Conservation (phyloP, 495 filamentous ascomycete species). For the Aspergillus baeticus region DNA sequence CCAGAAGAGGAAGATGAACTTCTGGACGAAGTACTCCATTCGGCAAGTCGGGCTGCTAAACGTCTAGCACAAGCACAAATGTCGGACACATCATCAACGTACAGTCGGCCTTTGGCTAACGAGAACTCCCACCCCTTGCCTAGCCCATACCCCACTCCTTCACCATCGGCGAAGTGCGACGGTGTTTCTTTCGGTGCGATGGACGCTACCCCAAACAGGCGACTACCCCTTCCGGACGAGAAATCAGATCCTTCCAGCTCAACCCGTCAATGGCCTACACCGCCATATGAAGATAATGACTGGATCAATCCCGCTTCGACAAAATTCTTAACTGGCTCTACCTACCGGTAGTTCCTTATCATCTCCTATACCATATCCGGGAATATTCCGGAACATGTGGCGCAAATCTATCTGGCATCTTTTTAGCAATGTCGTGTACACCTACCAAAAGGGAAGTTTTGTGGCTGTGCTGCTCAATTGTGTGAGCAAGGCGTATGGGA, state of each 20-base stretch:
- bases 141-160: slow-evolving; percentile 90
- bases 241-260: slow-evolving; percentile 56
- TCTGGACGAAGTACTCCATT: slow-evolving; percentile 74
- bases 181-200: slow-evolving; percentile 64
- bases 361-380: not conserved
- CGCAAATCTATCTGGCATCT: slow-evolving; percentile 15
- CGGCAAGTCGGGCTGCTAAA: slow-evolving; percentile 55
- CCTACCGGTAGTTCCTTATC: slow-evolving; percentile 42
- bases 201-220: slow-evolving; percentile 46
- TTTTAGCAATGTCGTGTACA: slow-evolving; percentile 16
- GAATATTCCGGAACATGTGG: slow-evolving; percentile 9
- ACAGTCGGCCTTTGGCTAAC: slow-evolving; percentile 50
- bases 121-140: slow-evolving; percentile 54
- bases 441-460: slow-evolving; percentile 27
- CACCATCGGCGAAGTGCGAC: slow-evolving; percentile 80
- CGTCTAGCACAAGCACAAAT: slow-evolving; percentile 51
- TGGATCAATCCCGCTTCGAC: slow-evolving; percentile 80
- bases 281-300: slow-evolving; percentile 86
- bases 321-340: slow-evolving; percentile 64
- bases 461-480: slow-evolving; percentile 22
- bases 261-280: slow-evolving; percentile 88
- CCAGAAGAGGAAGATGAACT: slow-evolving; percentile 97
- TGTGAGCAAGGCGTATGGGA: slow-evolving; percentile 39
- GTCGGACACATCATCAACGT: slow-evolving; percentile 37
- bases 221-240: slow-evolving; percentile 56